These are phyloP conservation scores for Talaromyces borbonicus DNA, from an alignment of 495 filamentous ascomycete genomes.

Conservation along the genomic window DNA sequence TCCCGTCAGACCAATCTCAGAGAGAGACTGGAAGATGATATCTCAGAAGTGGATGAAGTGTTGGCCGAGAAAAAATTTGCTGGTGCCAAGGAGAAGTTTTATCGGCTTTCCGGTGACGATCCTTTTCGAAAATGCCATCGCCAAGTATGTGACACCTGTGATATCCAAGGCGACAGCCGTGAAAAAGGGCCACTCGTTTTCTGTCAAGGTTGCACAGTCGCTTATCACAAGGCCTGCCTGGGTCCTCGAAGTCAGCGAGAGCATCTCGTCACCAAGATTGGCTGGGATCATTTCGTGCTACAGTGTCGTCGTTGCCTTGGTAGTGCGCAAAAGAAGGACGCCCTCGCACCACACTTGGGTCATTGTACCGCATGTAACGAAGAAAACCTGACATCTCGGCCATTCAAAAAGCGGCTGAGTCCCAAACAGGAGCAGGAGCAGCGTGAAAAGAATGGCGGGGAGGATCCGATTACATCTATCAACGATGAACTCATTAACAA, in stretches of 20 bases:
- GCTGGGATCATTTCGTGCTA: conserved; percentile 64
- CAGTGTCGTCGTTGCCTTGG: conserved; percentile 85
- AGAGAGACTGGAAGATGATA: conserved; percentile 57
- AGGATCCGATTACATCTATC: conserved; percentile 63
- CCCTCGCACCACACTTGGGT: conserved; percentile 54
- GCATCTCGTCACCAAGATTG: conserved; percentile 90
- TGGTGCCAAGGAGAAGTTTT: conserved; percentile 61
- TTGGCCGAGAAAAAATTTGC: conserved; percentile 41
- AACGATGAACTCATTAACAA: conserved; percentile 60
- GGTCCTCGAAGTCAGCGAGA: conserved; percentile 63
- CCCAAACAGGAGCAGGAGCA: conserved; percentile 73
- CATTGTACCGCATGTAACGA: conserved; percentile 59
- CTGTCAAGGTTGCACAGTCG: conserved; percentile 82
- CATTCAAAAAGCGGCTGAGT: conserved; percentile 62
- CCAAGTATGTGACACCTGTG: conserved; percentile 66
- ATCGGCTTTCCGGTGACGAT: conserved; percentile 39
- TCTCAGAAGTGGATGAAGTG: conserved; percentile 44
- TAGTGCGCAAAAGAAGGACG: conserved; percentile 53
- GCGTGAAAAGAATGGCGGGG: conserved; percentile 62
- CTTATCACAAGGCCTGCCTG: conserved; percentile 76
- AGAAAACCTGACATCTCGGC: conserved; percentile 49
- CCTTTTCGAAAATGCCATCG: conserved; percentile 59
- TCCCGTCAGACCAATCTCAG: conserved; percentile 44
- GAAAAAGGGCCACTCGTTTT: conserved; percentile 58
- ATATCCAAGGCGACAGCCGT: conserved; percentile 35